Conservation (phyloP, 371 early-diverging fungal species). For the Fennellomyces sp. region DNA sequence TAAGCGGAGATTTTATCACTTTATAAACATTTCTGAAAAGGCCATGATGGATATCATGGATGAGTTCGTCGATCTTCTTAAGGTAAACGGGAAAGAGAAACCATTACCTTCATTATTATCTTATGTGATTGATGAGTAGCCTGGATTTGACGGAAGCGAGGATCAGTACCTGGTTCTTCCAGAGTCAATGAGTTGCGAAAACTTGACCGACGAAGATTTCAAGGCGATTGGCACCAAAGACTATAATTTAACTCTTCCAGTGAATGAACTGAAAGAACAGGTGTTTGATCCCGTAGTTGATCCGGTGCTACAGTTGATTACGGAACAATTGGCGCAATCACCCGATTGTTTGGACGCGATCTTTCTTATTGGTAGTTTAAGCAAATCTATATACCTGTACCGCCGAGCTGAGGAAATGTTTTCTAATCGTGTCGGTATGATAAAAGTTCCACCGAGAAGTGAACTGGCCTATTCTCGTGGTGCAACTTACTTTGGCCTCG, state of each 20-base stretch:
- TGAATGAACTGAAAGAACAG: constrained; percentile 55
- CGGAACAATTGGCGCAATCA: constrained; percentile 47
- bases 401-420: constrained; percentile 49
- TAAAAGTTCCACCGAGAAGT: constrained; percentile 54
- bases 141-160: constrained; percentile 64
- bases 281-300: constrained; percentile 65
- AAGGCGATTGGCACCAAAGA: constrained; percentile 63
- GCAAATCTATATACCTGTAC: constrained; percentile 59
- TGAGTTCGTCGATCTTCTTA: constrained; percentile 49
- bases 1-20: constrained; percentile 44
- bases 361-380: constrained; percentile 65
- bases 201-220: constrained; percentile 47
- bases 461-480: constrained; percentile 55
- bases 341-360: constrained; percentile 53
- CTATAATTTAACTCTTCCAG: constrained; percentile 53
- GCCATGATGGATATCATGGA: constrained; percentile 56
- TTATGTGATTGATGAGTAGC: constrained; percentile 27
- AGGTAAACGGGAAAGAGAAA: constrained; percentile 19
- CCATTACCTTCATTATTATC: constrained; percentile 3
- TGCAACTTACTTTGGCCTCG: constrained; percentile 59
- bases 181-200: constrained; percentile 57
- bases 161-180: constrained; percentile 62
- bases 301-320: constrained; percentile 52
- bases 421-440: constrained; percentile 51
- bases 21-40: constrained; percentile 43